Conservation (phyloP, 1,284 basidiomycete genomes). For the Ceratobasidium papillatum region DNA sequence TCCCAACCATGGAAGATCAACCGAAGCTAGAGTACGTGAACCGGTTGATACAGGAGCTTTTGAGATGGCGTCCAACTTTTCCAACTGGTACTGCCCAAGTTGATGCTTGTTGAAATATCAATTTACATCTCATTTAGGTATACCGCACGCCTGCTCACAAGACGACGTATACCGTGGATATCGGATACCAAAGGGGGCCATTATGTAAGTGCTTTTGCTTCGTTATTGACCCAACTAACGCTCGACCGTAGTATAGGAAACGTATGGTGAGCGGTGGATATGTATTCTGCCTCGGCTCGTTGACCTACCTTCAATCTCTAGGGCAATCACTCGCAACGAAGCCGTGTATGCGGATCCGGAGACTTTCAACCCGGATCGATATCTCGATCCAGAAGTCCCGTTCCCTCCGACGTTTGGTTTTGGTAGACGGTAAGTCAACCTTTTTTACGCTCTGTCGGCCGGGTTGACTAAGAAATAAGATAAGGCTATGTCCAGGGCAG, state of each 20-base stretch:
- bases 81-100: background rate
- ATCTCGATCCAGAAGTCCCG: background rate
- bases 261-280: background rate
- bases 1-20: slow-evolving; percentile 15
- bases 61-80: background rate
- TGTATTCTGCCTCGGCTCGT: background rate
- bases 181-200: slow-evolving; percentile 6
- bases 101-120: background rate
- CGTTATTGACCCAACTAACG: background rate
- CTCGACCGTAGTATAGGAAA: background rate
- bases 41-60: background rate
- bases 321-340: slow-evolving; percentile 25
- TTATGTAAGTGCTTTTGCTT: background rate
- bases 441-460: too few relatives aligned
- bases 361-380: slow-evolving; percentile 4
- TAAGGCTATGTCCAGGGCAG: slow-evolving; percentile 51
- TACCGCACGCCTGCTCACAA: background rate
- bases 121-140: background rate
- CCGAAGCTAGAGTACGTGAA: background rate
- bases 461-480: too few relatives aligned
- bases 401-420: background rate
- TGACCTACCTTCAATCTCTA: background rate
- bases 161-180: slow-evolving; percentile 11
- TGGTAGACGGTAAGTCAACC: background rate
- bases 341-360: slow-evolving; percentile 5